Conservation (phyloP, 305 asterid genomes). For the Ajuga reptans region DNA sequence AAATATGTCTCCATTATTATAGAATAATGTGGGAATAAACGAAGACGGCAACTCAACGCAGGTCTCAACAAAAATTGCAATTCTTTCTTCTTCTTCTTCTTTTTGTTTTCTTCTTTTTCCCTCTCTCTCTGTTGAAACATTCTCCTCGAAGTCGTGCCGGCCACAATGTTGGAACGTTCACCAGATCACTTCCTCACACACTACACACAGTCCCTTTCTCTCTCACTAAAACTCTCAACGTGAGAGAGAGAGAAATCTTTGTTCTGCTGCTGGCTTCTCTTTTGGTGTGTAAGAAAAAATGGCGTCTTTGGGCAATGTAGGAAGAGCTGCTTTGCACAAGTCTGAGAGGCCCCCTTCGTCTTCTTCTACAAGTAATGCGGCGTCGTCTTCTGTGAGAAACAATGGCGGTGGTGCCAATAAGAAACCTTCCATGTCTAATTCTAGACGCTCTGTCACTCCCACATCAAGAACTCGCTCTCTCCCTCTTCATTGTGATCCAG, state of each 20-base stretch:
- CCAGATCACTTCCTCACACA: slow-evolving; percentile 18
- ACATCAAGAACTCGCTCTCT: slow-evolving; percentile 56
- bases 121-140: slow-evolving; percentile 16
- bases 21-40: not conserved
- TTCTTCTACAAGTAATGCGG: slow-evolving; percentile 1
- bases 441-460: slow-evolving; percentile 75
- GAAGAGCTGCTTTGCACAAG: slow-evolving; percentile 25
- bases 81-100: not conserved
- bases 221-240: slow-evolving; percentile 11
- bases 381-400: slow-evolving; percentile 24
- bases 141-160: slow-evolving; percentile 42
- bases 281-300: slow-evolving; percentile 22
- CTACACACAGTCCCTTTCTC: not conserved
- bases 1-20: slow-evolving; percentile 14
- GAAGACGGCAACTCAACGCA: slow-evolving; percentile 12
- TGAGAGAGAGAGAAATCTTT: not conserved
- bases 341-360: slow-evolving; percentile 24
- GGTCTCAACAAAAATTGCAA: slow-evolving; percentile 4
- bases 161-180: slow-evolving; percentile 34
- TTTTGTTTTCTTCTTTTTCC: not conserved
- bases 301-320: slow-evolving; percentile 35
- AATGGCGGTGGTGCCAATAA: slow-evolving; percentile 32
- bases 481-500: slow-evolving; percentile 45
- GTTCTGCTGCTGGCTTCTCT: not conserved
- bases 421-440: slow-evolving; percentile 27